Evolutionary conservation across 768 basidiomycete genomes (phyloP).

Genomic region (Wakefieldia striispora): DNA sequence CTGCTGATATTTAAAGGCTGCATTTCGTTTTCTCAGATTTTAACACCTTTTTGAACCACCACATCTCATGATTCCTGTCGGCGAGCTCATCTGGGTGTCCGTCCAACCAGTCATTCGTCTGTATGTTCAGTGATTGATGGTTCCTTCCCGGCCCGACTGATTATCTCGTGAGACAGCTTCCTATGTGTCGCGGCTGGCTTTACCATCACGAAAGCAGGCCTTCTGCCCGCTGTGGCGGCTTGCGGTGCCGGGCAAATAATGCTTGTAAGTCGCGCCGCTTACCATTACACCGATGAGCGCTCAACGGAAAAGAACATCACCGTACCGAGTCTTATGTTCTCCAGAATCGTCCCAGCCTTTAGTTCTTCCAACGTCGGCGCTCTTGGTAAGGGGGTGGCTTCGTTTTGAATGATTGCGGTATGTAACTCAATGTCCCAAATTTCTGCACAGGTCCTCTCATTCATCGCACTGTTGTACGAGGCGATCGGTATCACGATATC

Average conservation of each 20-base stretch:
- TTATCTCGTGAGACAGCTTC: slow-evolving; percentile 36
- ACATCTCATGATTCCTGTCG: slow-evolving; percentile 29
- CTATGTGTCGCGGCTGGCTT: slow-evolving; percentile 56
- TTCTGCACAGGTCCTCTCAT: slow-evolving; percentile 51
- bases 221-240: slow-evolving; percentile 58
- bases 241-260: slow-evolving; percentile 59
- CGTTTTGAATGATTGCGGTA: background rate
- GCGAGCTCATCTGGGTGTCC: slow-evolving; percentile 62
- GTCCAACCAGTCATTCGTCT: slow-evolving; percentile 57
- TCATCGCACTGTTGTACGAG: slow-evolving; percentile 62
- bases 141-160: background rate
- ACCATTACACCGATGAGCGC: background rate
- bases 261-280: slow-evolving; percentile 35
- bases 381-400: slow-evolving; percentile 42
- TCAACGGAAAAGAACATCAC: slow-evolving; percentile 46
- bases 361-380: slow-evolving; percentile 52
- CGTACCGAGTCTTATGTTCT: slow-evolving; percentile 65
- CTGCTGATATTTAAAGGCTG: slow-evolving; percentile 3
- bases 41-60: background rate
- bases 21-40: background rate
- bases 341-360: slow-evolving; percentile 69
- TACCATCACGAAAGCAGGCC: slow-evolving; percentile 54
- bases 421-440: background rate
- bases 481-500: slow-evolving; percentile 51
- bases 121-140: slow-evolving; percentile 35